Percentiles rank a stretch among this genome's conserved stretches.
phyloP scores from a whole-genome alignment of 441 rosid species.

The Manihot esculenta region DNA sequence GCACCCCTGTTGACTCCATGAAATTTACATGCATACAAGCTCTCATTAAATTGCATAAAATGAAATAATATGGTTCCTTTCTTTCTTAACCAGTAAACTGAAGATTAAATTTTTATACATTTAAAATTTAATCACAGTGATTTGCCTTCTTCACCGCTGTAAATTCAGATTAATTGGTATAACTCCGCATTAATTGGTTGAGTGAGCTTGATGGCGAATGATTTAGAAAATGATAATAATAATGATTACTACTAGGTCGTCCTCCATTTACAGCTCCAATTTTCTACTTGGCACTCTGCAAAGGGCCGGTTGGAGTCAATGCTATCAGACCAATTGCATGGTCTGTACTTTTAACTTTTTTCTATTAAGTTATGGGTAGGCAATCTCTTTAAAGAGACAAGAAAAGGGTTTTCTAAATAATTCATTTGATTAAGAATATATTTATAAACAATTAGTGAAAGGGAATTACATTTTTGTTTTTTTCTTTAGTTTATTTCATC shows the following conservation, averaged over 20 bases:
- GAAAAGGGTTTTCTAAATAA: neutral
- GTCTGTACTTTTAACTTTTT: no score
- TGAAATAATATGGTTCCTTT: no score
- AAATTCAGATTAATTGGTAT: no score
- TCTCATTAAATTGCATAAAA: neutral
- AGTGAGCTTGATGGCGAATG: no score
- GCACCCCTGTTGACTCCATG: neutral
- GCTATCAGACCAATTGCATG: neutral
- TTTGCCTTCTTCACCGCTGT: no score
- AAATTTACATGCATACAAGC: neutral
- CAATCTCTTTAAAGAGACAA: neutral
- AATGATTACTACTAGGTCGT: neutral
- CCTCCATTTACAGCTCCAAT: neutral
- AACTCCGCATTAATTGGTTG: no score
- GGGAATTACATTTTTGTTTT: neutral
- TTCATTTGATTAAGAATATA: constrained; percentile 4
- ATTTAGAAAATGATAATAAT: no score
- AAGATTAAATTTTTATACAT: no score
- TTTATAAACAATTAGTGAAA: neutral
- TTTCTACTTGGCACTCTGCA: neutral
- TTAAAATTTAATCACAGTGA: no score
- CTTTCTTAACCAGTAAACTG: no score
- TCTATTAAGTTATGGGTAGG: neutral
- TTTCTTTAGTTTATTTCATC: neutral
- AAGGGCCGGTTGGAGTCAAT: constrained; percentile 1